Evolutionary conservation across 2,329 filamentous ascomycete genomes (phyloP), one percentile per base, ranked within the genome.

Genomic region (Pleoardoris graminearum): DNA sequence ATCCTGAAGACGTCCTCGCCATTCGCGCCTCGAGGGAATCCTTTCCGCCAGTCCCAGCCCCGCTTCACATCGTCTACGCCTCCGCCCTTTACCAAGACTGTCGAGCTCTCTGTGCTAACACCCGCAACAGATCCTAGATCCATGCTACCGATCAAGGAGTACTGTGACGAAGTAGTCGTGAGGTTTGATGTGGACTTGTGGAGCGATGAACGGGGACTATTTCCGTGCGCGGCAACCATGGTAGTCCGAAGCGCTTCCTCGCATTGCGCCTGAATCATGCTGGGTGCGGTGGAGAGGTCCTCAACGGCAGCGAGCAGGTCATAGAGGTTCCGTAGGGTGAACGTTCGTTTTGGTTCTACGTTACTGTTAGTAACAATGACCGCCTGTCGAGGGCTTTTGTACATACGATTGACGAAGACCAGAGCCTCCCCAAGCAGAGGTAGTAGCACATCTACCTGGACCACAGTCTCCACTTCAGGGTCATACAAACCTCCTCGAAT

Each of bases 401-500:
- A 51, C 72, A 71, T 69, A 79, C 79, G 79, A 65, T 86, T 84
- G 54, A 95, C 78, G 55, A 96, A 90, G 1, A 90, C 83, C 3
- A 93, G 83, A 0, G 87, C 85, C 75, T 97, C 93, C 46, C 91
- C 92, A 1, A 97, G 81, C 12, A 97, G 79, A 3, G 88, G 85
- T 7, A 97, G 79, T 19, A 97, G 75, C 47, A 92, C 92, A 63
- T 97, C 93, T 57, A 95, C 89, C 62, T 90, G 90, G 16, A 97
- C 88, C 6, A 96, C 90, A 0, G 90, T 86, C 66, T 92, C 89
- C 11, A 89, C 84, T 16, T 84, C 82, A 21, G 86, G 85, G 67
- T 97, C 92, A 70, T 91, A 96, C 2, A 97, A 79, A 1, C 93
- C 93, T 50, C 93, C 93, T 51, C 90, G 89, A 63, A 97, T 96